A percentile compares a stretch with the other conserved stretches of the same genome.
Evolutionary conservation across 2,329 filamentous ascomycete genomes (phyloP).

Genomic region (Phyllosticta ampelicida): DNA sequence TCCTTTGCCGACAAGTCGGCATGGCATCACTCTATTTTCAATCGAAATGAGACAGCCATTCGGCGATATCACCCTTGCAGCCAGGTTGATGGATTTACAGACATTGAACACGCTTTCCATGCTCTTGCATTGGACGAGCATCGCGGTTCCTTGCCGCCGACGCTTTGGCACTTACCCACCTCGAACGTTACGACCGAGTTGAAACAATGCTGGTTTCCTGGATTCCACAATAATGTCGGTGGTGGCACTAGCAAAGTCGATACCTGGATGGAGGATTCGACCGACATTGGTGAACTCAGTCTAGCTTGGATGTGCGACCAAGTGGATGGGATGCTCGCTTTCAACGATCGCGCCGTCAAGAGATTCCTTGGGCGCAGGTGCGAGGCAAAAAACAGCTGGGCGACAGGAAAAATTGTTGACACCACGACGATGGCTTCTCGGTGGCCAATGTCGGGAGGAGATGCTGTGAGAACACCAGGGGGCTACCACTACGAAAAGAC

Average conservation of each 20-base stretch:
- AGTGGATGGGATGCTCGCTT: slow-evolving; percentile 1
- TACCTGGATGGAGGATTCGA: background rate
- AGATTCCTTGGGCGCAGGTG: background rate
- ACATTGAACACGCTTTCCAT: slow-evolving; percentile 45
- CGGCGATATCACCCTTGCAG: background rate
- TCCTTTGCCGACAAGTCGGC: too few relatives aligned
- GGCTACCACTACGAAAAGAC: background rate
- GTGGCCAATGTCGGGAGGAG: background rate
- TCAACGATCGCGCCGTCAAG: background rate
- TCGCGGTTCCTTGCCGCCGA: slow-evolving; percentile 40
- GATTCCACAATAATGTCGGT: slow-evolving; percentile 42
- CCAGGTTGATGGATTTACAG: background rate
- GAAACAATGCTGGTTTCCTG: slow-evolving; percentile 47
- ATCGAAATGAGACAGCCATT: too few relatives aligned
- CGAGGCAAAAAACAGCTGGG: background rate
- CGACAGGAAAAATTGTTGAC: background rate
- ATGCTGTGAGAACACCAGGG: background rate
- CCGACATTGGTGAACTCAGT: slow-evolving; percentile 26
- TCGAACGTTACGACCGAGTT: slow-evolving; percentile 23
- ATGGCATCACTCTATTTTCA: too few relatives aligned
- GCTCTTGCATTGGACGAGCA: slow-evolving; percentile 45
- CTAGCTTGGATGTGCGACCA: slow-evolving; percentile 31
- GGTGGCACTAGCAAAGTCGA: slow-evolving; percentile 30
- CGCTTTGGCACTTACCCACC: slow-evolving; percentile 39
- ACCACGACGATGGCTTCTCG: background rate